Base-by-base conservation (phyloP, 1,284 basidiomycete species). In the Pseudozyma sp. region DNA sequence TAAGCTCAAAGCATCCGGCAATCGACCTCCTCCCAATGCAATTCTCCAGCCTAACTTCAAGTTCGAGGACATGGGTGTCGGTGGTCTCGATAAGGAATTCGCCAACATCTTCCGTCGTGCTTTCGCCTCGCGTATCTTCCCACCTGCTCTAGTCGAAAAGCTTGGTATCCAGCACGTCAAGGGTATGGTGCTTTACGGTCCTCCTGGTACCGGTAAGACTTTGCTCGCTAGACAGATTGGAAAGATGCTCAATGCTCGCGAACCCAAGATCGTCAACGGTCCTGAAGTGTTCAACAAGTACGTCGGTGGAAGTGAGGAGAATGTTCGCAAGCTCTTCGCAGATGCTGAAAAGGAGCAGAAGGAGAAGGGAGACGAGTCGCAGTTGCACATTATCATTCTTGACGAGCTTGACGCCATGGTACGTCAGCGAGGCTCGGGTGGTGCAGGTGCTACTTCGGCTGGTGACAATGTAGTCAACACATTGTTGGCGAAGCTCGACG, bases 311-410 rank as follows among this genome's bases (percentile, higher is more conserved):
- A 93, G 92, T n/a, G 97, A 99, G 87, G 97, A 99, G 87, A 99
- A 99, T 83, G 92, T 99, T 70, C 90, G 97, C 69, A 99, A 99
- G 86, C 89, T 99, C 34, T 99, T 99, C 83, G 93, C 90, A 12
- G 97, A 99, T 78, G 97, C 97, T 0, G 97, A 99, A 87, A 94
- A 94, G 85, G 97, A 99, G 92, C 97, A 96, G 87, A 98, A 97
- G 86, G 93, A 93, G 77, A 98, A 98, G 87, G 93, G 92, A n/a
- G 96, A 99, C 82, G 96, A 98, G 80, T 96, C 93, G 85, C 95
- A 94, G 5, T 87, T 99, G 59, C 97, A 99, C 85, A 99, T 99
- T 87, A 98, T 99, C 87, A 99, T 99, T 76, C 98, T 99, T 83
- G 97, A 99, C 86, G 97, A 99, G 87, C 87, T 99, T 78, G 97